Evolutionary conservation across 2,329 filamentous ascomycete species (phyloP).

Genomic region (Metarhizium album): DNA sequence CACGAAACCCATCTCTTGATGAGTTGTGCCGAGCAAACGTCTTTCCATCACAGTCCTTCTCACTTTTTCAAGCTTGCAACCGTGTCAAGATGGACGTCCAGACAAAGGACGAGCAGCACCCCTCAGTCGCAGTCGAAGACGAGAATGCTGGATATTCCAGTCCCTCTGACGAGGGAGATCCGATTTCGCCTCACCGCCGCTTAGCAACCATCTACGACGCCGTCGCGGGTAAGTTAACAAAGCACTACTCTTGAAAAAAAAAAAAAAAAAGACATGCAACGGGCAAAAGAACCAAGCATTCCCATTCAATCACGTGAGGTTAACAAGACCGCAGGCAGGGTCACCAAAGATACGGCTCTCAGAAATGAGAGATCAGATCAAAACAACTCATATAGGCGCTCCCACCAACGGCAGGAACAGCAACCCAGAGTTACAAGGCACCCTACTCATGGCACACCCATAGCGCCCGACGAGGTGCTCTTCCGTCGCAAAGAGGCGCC

Average conservation of each 20-base stretch:
- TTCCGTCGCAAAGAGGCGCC: constrained; percentile 57
- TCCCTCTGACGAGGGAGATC: constrained; percentile 6
- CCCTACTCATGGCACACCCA: constrained; percentile 18
- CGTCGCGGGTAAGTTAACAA: constrained; percentile 45
- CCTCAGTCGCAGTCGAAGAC: constrained; percentile 4
- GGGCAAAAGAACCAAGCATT: background rate
- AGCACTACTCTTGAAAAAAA: background rate
- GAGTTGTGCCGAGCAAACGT: background rate
- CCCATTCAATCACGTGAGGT: constrained; percentile 12
- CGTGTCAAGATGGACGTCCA: background rate
- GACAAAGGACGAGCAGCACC: constrained; percentile 1
- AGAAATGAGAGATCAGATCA: constrained; percentile 9
- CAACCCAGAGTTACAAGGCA: constrained; percentile 11
- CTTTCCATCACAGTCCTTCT: background rate
- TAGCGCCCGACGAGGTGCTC: constrained; percentile 61
- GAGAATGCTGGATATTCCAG: constrained; percentile 3
- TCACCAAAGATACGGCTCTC: constrained; percentile 15
- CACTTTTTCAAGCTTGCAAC: background rate
- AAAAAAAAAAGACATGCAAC: constrained; percentile 9
- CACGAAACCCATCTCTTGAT: background rate
- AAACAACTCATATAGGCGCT: background rate
- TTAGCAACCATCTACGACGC: constrained; percentile 59
- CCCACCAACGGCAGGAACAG: background rate
- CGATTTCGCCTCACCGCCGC: constrained; percentile 11
- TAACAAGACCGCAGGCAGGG: constrained; percentile 21